phyloP scores from a whole-genome alignment of 352 stramenopile genomes.

The Globisporangium splendens region DNA sequence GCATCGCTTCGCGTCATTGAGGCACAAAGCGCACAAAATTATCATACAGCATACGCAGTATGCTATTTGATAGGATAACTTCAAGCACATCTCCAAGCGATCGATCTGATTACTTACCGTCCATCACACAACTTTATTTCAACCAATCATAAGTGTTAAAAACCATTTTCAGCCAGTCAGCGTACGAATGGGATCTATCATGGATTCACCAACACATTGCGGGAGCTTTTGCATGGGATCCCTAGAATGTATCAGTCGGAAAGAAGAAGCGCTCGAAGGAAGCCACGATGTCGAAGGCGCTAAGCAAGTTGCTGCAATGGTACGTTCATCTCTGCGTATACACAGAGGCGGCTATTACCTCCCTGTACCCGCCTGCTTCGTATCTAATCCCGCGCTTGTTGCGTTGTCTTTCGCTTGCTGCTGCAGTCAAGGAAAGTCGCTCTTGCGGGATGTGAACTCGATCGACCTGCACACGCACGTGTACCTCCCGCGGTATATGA shows the following conservation, averaged over 20 bases:
- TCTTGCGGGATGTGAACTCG: slow-evolving; percentile 28
- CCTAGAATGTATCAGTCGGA: background rate
- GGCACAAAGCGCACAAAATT: background rate
- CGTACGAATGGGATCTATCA: background rate
- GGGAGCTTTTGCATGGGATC: background rate
- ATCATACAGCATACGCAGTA: slow-evolving; percentile 2
- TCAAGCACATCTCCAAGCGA: background rate
- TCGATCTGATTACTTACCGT: slow-evolving; percentile 13
- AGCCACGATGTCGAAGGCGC: slow-evolving; percentile 18
- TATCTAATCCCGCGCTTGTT: too few species aligned
- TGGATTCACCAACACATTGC: background rate
- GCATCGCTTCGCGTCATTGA: slow-evolving; percentile 4
- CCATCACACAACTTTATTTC: background rate
- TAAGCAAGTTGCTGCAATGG: slow-evolving; percentile 25
- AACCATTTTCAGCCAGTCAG: too few species aligned
- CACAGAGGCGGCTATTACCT: too few species aligned
- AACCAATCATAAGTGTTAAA: background rate
- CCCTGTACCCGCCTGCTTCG: too few species aligned
- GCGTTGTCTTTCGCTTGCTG: too few species aligned
- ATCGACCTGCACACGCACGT: slow-evolving; percentile 68
- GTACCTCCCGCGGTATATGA: slow-evolving; percentile 66
- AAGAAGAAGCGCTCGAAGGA: background rate
- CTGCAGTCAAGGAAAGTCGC: slow-evolving; percentile 30
- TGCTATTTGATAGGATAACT: slow-evolving; percentile 1
- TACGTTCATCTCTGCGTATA: background rate